Base-by-base conservation (phyloP, 495 filamentous ascomycete species). In the Penicillium samsonianum region DNA sequence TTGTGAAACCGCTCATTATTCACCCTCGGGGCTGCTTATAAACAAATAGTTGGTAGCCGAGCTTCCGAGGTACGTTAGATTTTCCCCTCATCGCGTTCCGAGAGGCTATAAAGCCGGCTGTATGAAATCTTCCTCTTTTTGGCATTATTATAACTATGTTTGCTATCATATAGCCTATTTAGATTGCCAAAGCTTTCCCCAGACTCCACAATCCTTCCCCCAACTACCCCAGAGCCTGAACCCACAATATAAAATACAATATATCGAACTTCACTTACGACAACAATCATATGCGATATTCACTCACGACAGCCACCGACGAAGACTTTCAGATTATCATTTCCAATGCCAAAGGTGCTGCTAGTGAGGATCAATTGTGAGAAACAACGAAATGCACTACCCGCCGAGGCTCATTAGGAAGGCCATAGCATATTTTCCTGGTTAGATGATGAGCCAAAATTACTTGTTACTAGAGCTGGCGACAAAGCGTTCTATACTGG, bases 401-500 rank as follows among this genome's bases (percentile, higher is more conserved):
- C 74, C 51, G 60, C 60, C 17, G 67, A 71, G 2, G 75, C 71
- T 12, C 74, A 83, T 60, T 69, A 61, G 57, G 80, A 83, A 61
- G 70, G 75, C 49, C 64, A 74, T 46, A 58, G 58, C 11, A 54
- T 83, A 10, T 80, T 74, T 57, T 57, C 69, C 37, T 83, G 80
- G 78, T 71, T 80, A 51, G 80, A 83, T 56, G 62, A 64, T 5
- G 78, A 82, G 56, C 78, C 80, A 2, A 65, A 60, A 8, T 60
- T 82, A n/a, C 71, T 77, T 5, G 61, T 83, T 42, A 83, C 80
- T 0, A 80, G 80, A 12, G 64, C 62, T 4, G 80, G 80, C 10
- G 72, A 80, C 2, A 74, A 74, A 44, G 76, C 77, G 0, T 83
- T 83, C 52, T 83, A 76, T 56, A 78, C 80, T 0, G 80, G 80